phyloP scores from a whole-genome alignment of 805 yeast species.

The Wickerhamomyces rabaulensis region DNA sequence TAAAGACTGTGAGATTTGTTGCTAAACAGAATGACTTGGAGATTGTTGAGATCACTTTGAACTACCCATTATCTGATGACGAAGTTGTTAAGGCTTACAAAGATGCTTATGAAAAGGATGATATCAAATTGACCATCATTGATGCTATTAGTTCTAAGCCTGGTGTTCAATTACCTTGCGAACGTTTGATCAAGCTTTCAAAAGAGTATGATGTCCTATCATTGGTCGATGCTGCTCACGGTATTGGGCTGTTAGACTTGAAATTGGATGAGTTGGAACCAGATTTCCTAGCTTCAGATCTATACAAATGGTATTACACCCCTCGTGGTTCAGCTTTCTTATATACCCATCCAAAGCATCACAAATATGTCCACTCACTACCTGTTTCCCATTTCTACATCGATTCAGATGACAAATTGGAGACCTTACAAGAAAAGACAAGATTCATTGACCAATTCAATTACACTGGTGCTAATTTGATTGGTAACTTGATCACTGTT shows the following conservation, averaged over 20 bases:
- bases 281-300: constrained; percentile 55
- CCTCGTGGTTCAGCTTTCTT: constrained; percentile 57
- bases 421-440: constrained; percentile 8
- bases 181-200: constrained; percentile 40
- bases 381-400: constrained; percentile 51
- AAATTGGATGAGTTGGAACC: constrained; percentile 40
- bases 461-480: constrained; percentile 45
- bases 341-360: constrained; percentile 51
- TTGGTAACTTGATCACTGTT: constrained; percentile 37
- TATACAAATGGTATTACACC: constrained; percentile 65
- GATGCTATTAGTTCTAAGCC: constrained; percentile 65
- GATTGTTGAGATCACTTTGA: constrained; percentile 32
- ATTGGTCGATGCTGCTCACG: constrained; percentile 71
- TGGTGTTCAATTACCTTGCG: constrained; percentile 53
- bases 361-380: constrained; percentile 43
- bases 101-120: constrained; percentile 20
- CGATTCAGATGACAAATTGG: constrained; percentile 25
- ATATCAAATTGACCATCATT: constrained; percentile 41
- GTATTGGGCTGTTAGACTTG: constrained; percentile 49
- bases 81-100: constrained; percentile 33
- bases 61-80: constrained; percentile 40
- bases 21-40: constrained; percentile 26
- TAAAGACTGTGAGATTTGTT: constrained; percentile 15
- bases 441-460: constrained; percentile 37
- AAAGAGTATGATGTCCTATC: constrained; percentile 42